Base-by-base conservation (phyloP, 2,329 filamentous ascomycete species). In the Colletotrichum limetticola region DNA sequence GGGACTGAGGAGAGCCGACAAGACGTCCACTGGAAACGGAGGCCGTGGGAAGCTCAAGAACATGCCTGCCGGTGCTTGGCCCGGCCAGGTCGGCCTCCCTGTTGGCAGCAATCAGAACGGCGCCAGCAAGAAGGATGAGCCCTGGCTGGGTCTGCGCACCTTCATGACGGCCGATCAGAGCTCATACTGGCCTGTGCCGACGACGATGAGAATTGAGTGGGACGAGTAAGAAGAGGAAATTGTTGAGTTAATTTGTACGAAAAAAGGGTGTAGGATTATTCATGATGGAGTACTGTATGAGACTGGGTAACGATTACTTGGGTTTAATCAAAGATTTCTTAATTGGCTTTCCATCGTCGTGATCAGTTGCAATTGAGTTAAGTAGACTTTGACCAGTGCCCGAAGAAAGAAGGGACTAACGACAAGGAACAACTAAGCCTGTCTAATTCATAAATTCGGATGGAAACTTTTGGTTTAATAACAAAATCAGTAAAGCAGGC, bases 81-180 rank as follows among this genome's bases (percentile, higher is more conserved):
- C 63, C 11, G 77, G 78, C 1, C 77, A 78, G 62, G 74, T 75
- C 19, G 71, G 71, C 8, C 52, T 73, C 5, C 71, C 66, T 9
- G 52, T 68, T 3, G 71, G 65, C 52, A 42, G 65, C 62, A 42
- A 32, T 3, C 71, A 66, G 49, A 73, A 73, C 3, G 75, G n/a
- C 30, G 19, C 58, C 57, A 7, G 69, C 60, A 59, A 22, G 55
- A 60, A 16, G 11, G 28, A 28, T 19, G 30, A 68, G 52, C 75
- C 66, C 11, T 77, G 75, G 77, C 74, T 74, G 2, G 77, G 77
- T 1, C 63, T 79, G 22, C 71, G 76, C 46, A 68, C 66, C 2
- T 78, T 77, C 56, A 77, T 78, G 76, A 77, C 75, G 37, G 68
- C 75, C 7, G 78, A 79, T 57, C 71, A 78, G 74, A 78, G 76